Evolutionary conservation across 2,329 filamentous ascomycete species (phyloP), one percentile per base, ranked within the genome.

Genomic region (Colletotrichum shisoi): DNA sequence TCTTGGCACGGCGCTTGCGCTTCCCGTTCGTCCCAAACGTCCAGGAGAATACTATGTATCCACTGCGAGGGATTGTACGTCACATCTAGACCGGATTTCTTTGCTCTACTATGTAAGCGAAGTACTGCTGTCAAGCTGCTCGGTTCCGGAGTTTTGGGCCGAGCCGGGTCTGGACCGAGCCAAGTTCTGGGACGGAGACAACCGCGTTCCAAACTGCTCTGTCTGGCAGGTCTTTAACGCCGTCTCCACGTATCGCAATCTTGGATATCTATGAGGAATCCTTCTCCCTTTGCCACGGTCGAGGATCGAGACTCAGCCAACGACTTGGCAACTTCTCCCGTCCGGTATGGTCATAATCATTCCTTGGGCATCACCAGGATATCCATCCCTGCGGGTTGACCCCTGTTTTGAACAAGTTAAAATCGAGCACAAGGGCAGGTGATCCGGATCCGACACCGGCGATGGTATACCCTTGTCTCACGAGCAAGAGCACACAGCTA

Each of bases 21-120:
- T 60, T 53, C 51, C 46, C 13, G 58, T 67, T 67, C 31, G 48
- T 58, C 60, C 60, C 44, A 53, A 63, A 13, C 53, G n/a, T 44
- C 34, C 21, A n/a, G 15, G 8, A 24, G n/a, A n/a, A 46, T 27
- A 27, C 24, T 4, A 1, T 27, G 24, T 46, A 58, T 39, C 61
- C 63, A 57, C 59, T 37, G 13, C 17, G 48, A 34, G 46, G 63
- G 63, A 54, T 40, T 58, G 58, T 39, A 31, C n/a, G 53, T 63
- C 54, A 60, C 53, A 54, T 54, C 34, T 37, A 40, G 15, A 63
- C 27, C 31, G 51, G 52, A 57, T 17, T 24, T 13, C 9, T 5
- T 5, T 11, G 21, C 31, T 13, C 19, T 53, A n/a, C n/a, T n/a
- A n/a, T n/a, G n/a, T n/a, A 53, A 58, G 40, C 53, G 52, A 57